These are phyloP conservation scores for Choiromyces venosus DNA, from an alignment of 495 filamentous ascomycete species.

Conservation along the genomic window DNA sequence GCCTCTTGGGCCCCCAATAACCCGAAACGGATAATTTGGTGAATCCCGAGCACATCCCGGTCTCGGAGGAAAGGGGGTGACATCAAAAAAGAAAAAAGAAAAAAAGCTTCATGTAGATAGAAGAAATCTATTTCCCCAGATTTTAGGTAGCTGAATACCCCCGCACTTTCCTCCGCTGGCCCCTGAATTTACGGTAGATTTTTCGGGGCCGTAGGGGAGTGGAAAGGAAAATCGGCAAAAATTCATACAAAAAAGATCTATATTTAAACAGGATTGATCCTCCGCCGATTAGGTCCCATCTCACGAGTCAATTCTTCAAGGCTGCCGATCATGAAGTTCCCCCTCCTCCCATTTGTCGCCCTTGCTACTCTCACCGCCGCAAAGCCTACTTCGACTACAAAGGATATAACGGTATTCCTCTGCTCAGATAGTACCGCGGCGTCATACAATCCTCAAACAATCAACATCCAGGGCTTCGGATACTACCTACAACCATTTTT, in stretches of 20 bases:
- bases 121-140: neutral
- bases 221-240: neutral
- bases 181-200: neutral
- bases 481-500: slow-evolving; percentile 32
- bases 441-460: slow-evolving; percentile 21
- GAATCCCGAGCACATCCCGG: neutral
- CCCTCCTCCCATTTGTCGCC: neutral
- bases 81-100: too few relatives aligned
- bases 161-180: neutral
- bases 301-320: neutral
- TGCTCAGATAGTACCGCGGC: slow-evolving; percentile 32
- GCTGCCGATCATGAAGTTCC: slow-evolving; percentile 8
- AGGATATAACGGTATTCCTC: slow-evolving; percentile 16
- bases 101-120: neutral
- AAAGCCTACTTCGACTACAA: slow-evolving; percentile 6
- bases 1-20: neutral
- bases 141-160: too few relatives aligned
- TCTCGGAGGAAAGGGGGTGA: too few relatives aligned
- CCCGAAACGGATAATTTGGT: neutral
- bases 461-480: slow-evolving; percentile 28
- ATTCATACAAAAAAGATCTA: neutral
- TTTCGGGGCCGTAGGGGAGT: neutral
- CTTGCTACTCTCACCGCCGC: slow-evolving; percentile 9
- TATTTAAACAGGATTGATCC: neutral
- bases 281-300: neutral